A percentile compares a stretch with the other conserved stretches of the same genome.
Evolutionary conservation across 1,284 basidiomycete genomes (phyloP).

Genomic region (Ceratobasidium sp.): DNA sequence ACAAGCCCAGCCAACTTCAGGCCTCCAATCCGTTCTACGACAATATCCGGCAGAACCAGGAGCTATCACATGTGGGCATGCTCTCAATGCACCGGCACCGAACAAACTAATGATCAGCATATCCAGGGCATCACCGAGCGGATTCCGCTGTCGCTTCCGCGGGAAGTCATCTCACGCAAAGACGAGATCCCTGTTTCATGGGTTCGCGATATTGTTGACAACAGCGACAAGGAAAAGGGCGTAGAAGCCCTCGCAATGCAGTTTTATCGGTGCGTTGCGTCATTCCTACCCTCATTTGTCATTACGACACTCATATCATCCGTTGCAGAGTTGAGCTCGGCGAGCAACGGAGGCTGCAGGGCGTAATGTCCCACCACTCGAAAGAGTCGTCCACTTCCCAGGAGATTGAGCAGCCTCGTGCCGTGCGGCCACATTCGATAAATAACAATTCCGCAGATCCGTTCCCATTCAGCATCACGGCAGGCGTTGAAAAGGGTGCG

Average conservation of each 20-base stretch:
- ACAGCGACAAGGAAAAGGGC: conserved; percentile 63
- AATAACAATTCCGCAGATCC: conserved; percentile 16
- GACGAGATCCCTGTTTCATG: conserved; percentile 83
- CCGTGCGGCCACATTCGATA: conserved; percentile 11
- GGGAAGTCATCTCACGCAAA: conserved; percentile 69
- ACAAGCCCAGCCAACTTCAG: conserved; percentile 45
- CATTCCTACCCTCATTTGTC: no score
- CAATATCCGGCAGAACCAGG: conserved; percentile 93
- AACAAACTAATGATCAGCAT: background rate
- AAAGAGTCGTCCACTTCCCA: conserved; percentile 51
- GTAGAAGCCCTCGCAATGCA: conserved; percentile 87
- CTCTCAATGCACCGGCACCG: no score
- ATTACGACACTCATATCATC: background rate
- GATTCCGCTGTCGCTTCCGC: conserved; percentile 78
- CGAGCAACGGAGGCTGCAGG: conserved; percentile 89
- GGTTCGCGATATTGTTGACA: conserved; percentile 75
- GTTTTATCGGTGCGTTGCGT: conserved; percentile 69
- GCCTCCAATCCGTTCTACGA: conserved; percentile 92
- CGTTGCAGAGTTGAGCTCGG: conserved; percentile 86
- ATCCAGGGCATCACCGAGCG: conserved; percentile 81
- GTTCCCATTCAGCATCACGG: conserved; percentile 94
- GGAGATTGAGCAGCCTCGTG: conserved; percentile 42
- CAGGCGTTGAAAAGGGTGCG: conserved; percentile 92
- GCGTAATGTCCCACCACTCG: conserved; percentile 92
- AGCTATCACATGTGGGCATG: conserved; percentile 64